Percentiles rank a stretch among this genome's conserved stretches.
Evolutionary conservation across 1,284 basidiomycete genomes (phyloP).

Genomic region (Tetrapyrgos nigripes): DNA sequence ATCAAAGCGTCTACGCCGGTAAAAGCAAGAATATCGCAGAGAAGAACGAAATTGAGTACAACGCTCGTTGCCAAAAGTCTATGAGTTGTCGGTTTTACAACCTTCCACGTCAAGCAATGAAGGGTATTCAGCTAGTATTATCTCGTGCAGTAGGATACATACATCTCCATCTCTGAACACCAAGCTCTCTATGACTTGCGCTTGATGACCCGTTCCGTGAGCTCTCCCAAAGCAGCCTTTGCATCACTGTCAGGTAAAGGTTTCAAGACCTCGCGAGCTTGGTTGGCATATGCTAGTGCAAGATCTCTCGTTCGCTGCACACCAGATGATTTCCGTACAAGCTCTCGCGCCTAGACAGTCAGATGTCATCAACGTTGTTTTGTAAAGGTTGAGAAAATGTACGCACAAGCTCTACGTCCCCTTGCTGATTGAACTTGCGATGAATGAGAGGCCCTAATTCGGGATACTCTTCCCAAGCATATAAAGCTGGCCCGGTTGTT

Average conservation of each 20-base stretch:
- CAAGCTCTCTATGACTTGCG: constrained; percentile 49
- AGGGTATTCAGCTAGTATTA: not conserved
- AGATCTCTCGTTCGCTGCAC: constrained; percentile 83
- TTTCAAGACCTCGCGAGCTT: constrained; percentile 75
- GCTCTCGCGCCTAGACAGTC: constrained; percentile 66
- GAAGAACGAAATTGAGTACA: no score
- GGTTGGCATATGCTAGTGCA: constrained; percentile 79
- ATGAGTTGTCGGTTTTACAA: no score
- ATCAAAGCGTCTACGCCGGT: no score
- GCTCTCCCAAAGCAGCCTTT: constrained; percentile 69
- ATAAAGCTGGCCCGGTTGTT: constrained; percentile 93
- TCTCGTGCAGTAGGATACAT: not conserved
- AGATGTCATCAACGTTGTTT: constrained; percentile 6
- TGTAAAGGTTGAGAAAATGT: not conserved
- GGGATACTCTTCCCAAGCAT: constrained; percentile 91
- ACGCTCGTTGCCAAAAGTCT: no score
- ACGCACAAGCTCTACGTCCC: constrained; percentile 85
- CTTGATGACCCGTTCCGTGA: constrained; percentile 70
- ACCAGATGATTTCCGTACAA: constrained; percentile 79
- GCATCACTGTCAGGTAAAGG: constrained; percentile 87
- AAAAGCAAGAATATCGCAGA: no score
- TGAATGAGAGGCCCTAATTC: constrained; percentile 84
- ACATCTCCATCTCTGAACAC: no score
- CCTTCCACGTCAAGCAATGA: not conserved
- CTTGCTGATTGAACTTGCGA: constrained; percentile 82